phyloP scores from a whole-genome alignment of 768 basidiomycete species.

The Trametes gibbosa region DNA sequence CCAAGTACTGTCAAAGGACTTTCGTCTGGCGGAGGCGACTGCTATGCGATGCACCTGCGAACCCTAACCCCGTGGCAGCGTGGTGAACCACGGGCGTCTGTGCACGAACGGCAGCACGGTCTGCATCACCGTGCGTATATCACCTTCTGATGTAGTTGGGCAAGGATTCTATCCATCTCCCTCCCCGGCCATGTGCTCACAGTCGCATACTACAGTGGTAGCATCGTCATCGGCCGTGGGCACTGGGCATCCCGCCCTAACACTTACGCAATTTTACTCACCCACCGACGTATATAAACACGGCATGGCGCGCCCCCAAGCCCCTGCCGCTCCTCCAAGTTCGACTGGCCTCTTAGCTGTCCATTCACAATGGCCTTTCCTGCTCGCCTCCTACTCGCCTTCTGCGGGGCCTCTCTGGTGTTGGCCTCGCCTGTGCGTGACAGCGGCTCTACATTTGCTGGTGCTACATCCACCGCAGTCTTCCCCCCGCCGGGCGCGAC shows the following conservation, averaged over 20 bases:
- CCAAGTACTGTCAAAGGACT: too few relatives aligned
- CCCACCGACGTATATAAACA: neutral
- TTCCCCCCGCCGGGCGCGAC: conserved; percentile 43
- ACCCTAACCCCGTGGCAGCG: too few relatives aligned
- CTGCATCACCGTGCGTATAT: too few relatives aligned
- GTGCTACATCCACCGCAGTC: conserved; percentile 38
- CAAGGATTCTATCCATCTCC: too few relatives aligned
- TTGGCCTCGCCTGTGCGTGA: neutral
- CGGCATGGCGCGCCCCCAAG: neutral
- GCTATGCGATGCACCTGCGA: too few relatives aligned
- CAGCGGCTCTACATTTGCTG: conserved; percentile 40
- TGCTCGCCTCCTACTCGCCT: conserved; percentile 2
- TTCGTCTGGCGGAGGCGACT: too few relatives aligned
- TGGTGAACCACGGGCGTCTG: too few relatives aligned
- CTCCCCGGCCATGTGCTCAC: neutral
- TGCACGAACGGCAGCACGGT: too few relatives aligned
- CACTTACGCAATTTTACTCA: neutral
- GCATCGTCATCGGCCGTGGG: too few relatives aligned
- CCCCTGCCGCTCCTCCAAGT: neutral
- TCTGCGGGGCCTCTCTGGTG: neutral
- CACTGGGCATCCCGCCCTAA: neutral
- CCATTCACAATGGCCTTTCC: neutral
- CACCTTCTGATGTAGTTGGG: too few relatives aligned
- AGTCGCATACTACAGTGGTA: too few relatives aligned
- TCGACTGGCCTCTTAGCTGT: neutral